phyloP scores from a whole-genome alignment of 2,329 filamentous ascomycete species.

The Pseudopyrenochaeta lycopersici region DNA sequence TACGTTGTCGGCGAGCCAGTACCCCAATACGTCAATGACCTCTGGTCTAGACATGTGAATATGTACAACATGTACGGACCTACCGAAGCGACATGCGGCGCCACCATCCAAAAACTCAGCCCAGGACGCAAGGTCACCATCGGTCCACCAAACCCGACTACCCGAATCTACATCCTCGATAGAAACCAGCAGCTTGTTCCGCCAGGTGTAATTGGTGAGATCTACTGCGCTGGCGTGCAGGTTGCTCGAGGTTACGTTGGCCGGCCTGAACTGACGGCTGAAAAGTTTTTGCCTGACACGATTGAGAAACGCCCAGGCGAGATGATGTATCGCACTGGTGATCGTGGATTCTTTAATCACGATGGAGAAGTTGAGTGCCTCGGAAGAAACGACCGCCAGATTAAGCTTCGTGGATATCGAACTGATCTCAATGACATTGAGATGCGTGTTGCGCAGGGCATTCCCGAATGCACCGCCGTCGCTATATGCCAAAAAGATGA shows the following conservation, averaged over 20 bases:
- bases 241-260: conserved; percentile 55
- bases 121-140: conserved; percentile 44
- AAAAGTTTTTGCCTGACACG: conserved; percentile 44
- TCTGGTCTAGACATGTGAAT: conserved; percentile 34
- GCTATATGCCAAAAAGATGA: conserved; percentile 35
- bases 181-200: conserved; percentile 35
- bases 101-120: conserved; percentile 43
- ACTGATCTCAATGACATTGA: conserved; percentile 54
- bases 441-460: conserved; percentile 24
- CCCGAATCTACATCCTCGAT: conserved; percentile 56
- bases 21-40: conserved; percentile 42
- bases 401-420: conserved; percentile 51
- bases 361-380: conserved; percentile 50
- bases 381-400: conserved; percentile 55
- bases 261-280: conserved; percentile 33
- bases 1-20: conserved; percentile 53
- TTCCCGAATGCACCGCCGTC: conserved; percentile 17
- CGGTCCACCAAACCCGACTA: conserved; percentile 48
- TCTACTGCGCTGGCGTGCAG: conserved; percentile 56
- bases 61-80: conserved; percentile 59
- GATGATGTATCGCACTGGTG: conserved; percentile 55
- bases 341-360: conserved; percentile 48
- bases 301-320: conserved; percentile 27
- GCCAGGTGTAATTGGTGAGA: conserved; percentile 51
- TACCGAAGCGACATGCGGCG: conserved; percentile 53